Base-by-base conservation (phyloP, 2,329 filamentous ascomycete genomes). In the Ascochyta rabiei region DNA sequence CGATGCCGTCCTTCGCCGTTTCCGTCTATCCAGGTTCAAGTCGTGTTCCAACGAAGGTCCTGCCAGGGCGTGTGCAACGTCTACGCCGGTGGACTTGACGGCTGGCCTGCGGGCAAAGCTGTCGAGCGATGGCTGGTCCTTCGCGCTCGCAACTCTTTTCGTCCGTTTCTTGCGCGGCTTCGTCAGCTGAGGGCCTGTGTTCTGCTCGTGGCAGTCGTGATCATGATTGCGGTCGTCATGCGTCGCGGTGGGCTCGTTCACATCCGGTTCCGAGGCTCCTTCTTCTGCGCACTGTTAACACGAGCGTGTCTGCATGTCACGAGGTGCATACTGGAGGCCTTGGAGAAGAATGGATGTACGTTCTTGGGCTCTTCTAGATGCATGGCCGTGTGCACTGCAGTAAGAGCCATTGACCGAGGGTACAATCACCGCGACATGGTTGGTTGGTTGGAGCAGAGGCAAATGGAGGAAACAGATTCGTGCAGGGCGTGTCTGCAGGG, bases 281-380 rank as follows among this genome's bases (percentile, higher is more conserved):
- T 52, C 57, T 52, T 57, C 70, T 70, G 42, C 2, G 15, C 19
- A 2, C 7, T 9, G 34, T 67, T 21, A 66, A 55, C 30, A 5
- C 24, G 3, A 4, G 18, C 9, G 12, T 12, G 2, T 24, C 3
- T 15, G 7, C 12, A 19, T 9, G 6, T 13, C 12, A 24, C 6
- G 8, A 23, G 7, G 15, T 10, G 26, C 64, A 46, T 64, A 72
- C 70, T 66, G 3, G 47, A 34, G 13, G 64, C 56, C 50, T 73
- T 75, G 23, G 69, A 59, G 52, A 77, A 77, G 67, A 77, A 76
- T 24, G 75, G 74, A 59, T 77, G 75, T 44, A 76, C 48, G 57
- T 49, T 62, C 57, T 74, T 68, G 47, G 62, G 63, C 43, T 68
- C 64, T 48, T 73, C 74, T 34, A 72, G 60, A 68, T 70, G 67